phyloP scores from a whole-genome alignment of 169 alveolate genomes.

The Plasmodium vivax region DNA sequence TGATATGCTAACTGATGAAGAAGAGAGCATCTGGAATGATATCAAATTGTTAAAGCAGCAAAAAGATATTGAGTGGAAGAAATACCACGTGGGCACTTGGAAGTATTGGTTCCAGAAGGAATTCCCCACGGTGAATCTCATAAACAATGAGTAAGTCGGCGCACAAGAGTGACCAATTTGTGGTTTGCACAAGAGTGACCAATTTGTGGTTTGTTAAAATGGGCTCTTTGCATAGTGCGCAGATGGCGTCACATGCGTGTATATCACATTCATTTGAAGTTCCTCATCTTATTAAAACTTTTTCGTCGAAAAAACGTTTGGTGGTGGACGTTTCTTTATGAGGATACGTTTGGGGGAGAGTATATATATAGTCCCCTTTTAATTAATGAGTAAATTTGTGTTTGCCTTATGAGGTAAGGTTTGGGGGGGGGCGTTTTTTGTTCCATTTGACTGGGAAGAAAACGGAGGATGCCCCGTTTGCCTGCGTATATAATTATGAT shows the following conservation, averaged over 20 bases:
- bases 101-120: not conserved
- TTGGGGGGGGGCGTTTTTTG: no score
- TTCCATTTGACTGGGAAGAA: no score
- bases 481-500: no score
- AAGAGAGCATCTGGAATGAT: not conserved
- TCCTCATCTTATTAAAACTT: no score
- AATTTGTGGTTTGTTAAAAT: not conserved
- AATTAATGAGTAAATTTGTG: no score
- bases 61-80: constrained; percentile 4
- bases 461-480: no score
- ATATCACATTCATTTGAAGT: no score
- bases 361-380: no score
- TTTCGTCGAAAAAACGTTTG: no score
- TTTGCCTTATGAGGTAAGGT: no score
- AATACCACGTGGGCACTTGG: constrained; percentile 14
- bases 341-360: no score
- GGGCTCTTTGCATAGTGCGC: not conserved
- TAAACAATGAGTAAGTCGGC: not conserved
- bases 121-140: not conserved
- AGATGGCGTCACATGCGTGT: not conserved
- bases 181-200: not conserved
- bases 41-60: not conserved
- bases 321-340: no score
- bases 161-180: not conserved
- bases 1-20: not conserved